phyloP scores from a whole-genome alignment of 176 grass and related monocot genomes.

The Neostapfia colusana region DNA sequence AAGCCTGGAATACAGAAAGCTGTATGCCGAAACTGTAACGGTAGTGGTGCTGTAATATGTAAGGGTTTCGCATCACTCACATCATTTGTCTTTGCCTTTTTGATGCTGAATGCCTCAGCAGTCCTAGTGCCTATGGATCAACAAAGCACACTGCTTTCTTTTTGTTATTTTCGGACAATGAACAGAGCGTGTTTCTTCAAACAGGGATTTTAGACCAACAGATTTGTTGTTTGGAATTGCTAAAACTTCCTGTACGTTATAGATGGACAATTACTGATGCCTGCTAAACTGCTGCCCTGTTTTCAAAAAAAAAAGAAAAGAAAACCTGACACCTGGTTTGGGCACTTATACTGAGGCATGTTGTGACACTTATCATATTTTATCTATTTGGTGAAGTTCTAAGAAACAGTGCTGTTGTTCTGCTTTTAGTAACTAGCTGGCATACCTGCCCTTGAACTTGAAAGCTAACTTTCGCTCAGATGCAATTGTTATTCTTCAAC shows the following conservation, averaged over 20 bases:
- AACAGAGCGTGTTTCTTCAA: neutral
- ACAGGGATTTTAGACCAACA: neutral
- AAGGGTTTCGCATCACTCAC: constrained; percentile 31
- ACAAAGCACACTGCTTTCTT: too few relatives aligned
- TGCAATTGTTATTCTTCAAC: neutral
- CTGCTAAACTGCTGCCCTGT: too few relatives aligned
- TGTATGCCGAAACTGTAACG: constrained; percentile 80
- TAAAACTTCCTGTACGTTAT: too few relatives aligned
- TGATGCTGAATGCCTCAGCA: neutral
- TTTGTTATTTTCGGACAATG: too few relatives aligned
- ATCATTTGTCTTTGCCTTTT: neutral
- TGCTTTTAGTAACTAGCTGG: neutral
- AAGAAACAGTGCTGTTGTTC: neutral
- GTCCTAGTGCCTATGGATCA: neutral
- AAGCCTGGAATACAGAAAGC: constrained; percentile 51
- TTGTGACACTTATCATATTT: neutral
- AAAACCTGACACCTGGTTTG: too few relatives aligned
- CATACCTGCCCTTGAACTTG: neutral
- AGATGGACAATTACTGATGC: too few relatives aligned
- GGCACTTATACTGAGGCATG: neutral
- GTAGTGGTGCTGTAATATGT: constrained; percentile 89
- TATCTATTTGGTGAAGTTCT: neutral
- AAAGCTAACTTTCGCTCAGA: neutral
- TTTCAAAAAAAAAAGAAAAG: too few relatives aligned
- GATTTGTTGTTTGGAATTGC: too few relatives aligned